Base-by-base conservation (phyloP, 73 alveolate species). In the Diophrys sp. region DNA sequence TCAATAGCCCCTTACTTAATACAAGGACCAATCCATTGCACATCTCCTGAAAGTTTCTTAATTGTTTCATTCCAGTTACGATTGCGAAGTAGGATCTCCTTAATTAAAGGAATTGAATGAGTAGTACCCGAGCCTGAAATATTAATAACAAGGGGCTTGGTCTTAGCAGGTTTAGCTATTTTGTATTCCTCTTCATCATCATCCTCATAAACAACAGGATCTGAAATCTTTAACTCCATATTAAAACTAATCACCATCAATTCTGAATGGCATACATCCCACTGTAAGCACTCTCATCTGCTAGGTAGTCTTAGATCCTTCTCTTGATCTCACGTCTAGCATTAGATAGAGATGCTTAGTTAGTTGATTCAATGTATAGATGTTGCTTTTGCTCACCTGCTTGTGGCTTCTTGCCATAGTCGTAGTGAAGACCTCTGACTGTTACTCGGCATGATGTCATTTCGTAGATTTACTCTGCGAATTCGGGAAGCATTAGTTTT, bases 301-400 rank as follows among this genome's bases (percentile, higher is more conserved):
- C 18, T 11, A 44, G 5, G n/a, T 11, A 44, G 18, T 44, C 62
- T 11, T 44, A 5, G n/a, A 44, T 44, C 18, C 18, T 44, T 11
- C 62, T 5, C 62, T 44, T 44, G 5, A 44, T 11, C 18, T 44
- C 62, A 44, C 5, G 62, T 44, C 18, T 44, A 44, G 18, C 62
- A 5, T 44, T 11, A 11, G n/a, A 11, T 18, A 44, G 18, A 44
- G 62, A 44, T 44, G 5, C 62, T 44, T 44, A 5, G 18, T 18
- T 44, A 5, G 5, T 11, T 44, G 99, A 99, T 89, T 92, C 98
- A 2, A 97, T 91, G 73, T 88, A 85, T 33, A 97, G 75, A 80
- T 94, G 93, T 31, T 87, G 91, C 73, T 89, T 90, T 80, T 92
- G 86, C 79, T 95, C 93, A 14, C 99, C 99, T 1, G 94, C 85